Conservation (phyloP, 495 filamentous ascomycete species). For the Stereocaulon alpinum region DNA sequence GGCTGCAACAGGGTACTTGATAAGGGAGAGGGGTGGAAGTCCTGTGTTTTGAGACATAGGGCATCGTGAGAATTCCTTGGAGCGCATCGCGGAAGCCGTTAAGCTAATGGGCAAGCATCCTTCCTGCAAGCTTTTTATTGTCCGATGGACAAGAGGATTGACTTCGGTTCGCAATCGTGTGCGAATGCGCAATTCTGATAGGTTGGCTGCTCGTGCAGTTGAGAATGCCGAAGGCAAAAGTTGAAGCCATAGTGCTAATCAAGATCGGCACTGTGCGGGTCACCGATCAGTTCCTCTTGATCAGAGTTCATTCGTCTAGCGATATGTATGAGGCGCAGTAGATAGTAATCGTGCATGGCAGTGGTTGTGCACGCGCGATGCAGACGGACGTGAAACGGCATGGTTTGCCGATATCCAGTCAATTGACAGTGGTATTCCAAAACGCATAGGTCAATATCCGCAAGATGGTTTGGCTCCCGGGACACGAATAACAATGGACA, state of each 20-base stretch:
- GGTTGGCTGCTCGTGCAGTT: neutral
- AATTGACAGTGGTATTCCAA: neutral
- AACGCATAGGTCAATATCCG: neutral
- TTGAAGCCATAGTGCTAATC: neutral
- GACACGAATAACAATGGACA: neutral
- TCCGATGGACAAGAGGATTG: neutral
- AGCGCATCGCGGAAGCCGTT: slow-evolving; percentile 3
- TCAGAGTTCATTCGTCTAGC: slow-evolving; percentile 1
- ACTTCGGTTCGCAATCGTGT: neutral
- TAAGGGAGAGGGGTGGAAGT: neutral
- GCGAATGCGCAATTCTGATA: neutral
- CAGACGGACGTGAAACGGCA: neutral
- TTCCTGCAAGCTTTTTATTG: neutral
- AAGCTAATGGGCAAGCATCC: neutral
- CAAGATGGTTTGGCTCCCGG: neutral
- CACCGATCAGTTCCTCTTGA: neutral
- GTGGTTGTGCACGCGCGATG: slow-evolving; percentile 3
- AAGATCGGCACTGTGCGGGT: neutral
- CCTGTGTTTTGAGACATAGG: neutral
- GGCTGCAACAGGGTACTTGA: neutral
- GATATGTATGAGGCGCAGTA: slow-evolving; percentile 1
- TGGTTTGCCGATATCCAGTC: neutral
- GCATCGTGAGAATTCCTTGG: neutral
- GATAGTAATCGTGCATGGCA: neutral
- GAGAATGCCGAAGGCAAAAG: neutral